Base-by-base conservation (phyloP, 805 yeast species). In the Starmera pachycereana region DNA sequence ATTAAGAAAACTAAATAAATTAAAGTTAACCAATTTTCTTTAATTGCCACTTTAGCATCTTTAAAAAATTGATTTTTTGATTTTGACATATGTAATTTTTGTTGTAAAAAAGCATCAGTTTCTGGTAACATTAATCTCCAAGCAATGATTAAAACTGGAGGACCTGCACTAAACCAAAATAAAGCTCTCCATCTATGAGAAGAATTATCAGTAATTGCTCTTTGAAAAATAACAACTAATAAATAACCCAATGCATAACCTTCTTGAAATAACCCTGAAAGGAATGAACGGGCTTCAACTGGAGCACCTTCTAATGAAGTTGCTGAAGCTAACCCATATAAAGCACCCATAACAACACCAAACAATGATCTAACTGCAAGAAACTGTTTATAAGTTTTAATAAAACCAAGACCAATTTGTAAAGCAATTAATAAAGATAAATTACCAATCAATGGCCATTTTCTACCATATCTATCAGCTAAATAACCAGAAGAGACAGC, bases 171-270 rank as follows among this genome's bases (percentile, higher is more conserved):
- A 48, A 80, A 78, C 79, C 83, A 78, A 56, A 76, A 78, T 42
- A 80, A 55, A 3, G 81, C 68, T 59, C 83, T 71, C 87, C 87
- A 80, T 0, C 66, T 62, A 42, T 74, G 66, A 1, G 62, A 49
- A 4, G 78, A 63, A 43, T 67, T 71, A 51, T 70, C 73, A 8
- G 72, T 74, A 44, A 80, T 71, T 29, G 81, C 81, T 55, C 86
- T 66, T 44, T 73, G 72, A 62, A 78, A 80, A 19, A 78, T 65
- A 37, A 78, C 83, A 6, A 78, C 85, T 43, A 79, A 53, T 22
- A 80, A 60, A 49, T 78, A 79, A 19, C 88, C 88, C 37, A 80
- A 69, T 1, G 83, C 80, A 49, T 80, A 86, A 44, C 95, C 95
- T 56, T 84, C 82, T 60, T 85, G 95, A 54, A 86, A 74, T 33